phyloP scores from a whole-genome alignment of 768 basidiomycete species.

The Piloderma croceum region DNA sequence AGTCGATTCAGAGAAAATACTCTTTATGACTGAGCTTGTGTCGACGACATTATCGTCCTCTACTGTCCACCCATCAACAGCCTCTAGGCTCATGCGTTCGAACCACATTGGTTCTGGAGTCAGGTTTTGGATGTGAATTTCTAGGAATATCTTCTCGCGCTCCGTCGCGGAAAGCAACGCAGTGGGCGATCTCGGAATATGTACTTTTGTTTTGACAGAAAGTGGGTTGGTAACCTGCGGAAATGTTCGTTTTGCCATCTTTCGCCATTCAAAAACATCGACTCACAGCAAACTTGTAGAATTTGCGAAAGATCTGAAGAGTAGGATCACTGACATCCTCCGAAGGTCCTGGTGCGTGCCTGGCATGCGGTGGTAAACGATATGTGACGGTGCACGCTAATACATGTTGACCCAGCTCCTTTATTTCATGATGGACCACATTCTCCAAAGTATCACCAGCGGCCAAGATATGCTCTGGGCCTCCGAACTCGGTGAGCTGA shows the following conservation, averaged over 20 bases:
- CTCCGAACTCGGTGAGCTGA: slow-evolving; percentile 59
- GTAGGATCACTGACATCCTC: slow-evolving; percentile 49
- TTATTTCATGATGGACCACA: slow-evolving; percentile 82
- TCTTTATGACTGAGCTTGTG: slow-evolving; percentile 23
- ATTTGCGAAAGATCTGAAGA: slow-evolving; percentile 75
- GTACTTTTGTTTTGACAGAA: slow-evolving; percentile 93
- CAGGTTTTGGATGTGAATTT: slow-evolving; percentile 88
- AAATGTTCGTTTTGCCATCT: background rate
- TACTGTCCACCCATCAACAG: slow-evolving; percentile 59
- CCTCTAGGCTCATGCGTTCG: slow-evolving; percentile 76
- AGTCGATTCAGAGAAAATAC: slow-evolving; percentile 55
- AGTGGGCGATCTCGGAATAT: slow-evolving; percentile 67
- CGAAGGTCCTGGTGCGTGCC: slow-evolving; percentile 41
- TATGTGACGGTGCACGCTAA: slow-evolving; percentile 82
- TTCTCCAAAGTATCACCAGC: slow-evolving; percentile 60
- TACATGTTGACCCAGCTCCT: slow-evolving; percentile 89
- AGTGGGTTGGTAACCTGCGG: slow-evolving; percentile 86
- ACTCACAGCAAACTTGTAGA: slow-evolving; percentile 86
- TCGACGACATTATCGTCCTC: slow-evolving; percentile 46
- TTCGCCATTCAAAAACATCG: background rate
- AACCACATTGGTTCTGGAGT: slow-evolving; percentile 74
- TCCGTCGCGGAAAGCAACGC: slow-evolving; percentile 58
- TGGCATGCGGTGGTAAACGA: slow-evolving; percentile 56
- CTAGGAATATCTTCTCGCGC: slow-evolving; percentile 82
- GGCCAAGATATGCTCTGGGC: slow-evolving; percentile 39